phyloP scores from a whole-genome alignment of 140 eudicot genomes.

The Flaveria floridana region DNA sequence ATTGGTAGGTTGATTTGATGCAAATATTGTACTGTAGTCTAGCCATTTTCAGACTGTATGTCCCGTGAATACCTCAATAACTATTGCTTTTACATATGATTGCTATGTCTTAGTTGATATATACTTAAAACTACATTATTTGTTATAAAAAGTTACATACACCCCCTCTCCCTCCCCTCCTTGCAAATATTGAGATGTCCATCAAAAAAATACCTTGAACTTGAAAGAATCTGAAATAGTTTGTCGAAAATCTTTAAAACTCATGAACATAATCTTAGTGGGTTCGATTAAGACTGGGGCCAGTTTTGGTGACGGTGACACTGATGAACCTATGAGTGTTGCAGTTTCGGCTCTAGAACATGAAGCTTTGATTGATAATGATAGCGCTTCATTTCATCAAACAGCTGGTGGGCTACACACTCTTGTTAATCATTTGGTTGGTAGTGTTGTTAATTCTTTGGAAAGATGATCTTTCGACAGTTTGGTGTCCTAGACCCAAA shows the following conservation, averaged over 20 bases:
- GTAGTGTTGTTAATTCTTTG: not conserved
- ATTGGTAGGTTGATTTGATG: not conserved
- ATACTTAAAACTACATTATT: not conserved
- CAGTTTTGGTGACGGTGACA: not conserved
- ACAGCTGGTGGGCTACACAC: not conserved
- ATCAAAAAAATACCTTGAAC: no score
- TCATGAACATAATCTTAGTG: not conserved
- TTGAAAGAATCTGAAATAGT: not conserved
- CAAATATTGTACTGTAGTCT: not conserved
- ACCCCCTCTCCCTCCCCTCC: no score
- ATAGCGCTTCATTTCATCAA: not conserved
- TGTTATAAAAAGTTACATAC: no score
- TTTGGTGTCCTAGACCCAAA: not conserved
- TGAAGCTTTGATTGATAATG: not conserved
- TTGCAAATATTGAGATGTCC: no score
- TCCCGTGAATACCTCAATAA: not conserved
- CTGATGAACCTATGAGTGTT: not conserved
- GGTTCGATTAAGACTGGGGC: not conserved
- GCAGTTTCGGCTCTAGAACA: not conserved
- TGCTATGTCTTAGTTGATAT: conserved; percentile 1
- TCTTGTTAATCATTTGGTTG: not conserved
- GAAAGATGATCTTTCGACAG: not conserved
- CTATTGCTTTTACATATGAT: not conserved
- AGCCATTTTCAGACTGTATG: not conserved
- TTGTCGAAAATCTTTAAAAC: not conserved